Conservation (phyloP, 2,329 filamentous ascomycete genomes). For the Ustulina deusta region DNA sequence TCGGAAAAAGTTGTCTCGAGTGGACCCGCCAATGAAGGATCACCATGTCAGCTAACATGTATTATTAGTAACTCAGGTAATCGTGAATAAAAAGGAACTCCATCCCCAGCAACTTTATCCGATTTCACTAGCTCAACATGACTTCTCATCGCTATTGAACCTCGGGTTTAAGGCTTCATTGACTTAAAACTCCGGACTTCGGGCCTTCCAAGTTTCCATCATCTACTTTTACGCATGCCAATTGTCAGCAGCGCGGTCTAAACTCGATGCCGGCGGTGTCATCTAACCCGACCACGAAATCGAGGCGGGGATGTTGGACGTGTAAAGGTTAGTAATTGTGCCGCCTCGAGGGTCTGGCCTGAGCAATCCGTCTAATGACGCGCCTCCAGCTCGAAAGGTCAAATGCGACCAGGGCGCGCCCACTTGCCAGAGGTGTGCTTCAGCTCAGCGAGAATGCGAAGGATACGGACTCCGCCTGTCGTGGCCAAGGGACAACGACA, state of each 20-base stretch:
- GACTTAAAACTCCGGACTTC: not conserved
- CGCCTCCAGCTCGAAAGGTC: constrained; percentile 42
- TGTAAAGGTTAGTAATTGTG: constrained; percentile 42
- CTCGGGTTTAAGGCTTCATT: constrained; percentile 21
- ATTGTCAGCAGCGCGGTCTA: not conserved
- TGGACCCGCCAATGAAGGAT: constrained; percentile 25
- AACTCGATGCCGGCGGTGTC: not conserved
- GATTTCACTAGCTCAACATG: constrained; percentile 7
- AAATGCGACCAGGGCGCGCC: constrained; percentile 43
- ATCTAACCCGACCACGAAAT: constrained; percentile 18
- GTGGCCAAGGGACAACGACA: constrained; percentile 47
- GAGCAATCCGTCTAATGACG: not conserved
- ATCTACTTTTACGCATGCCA: not conserved
- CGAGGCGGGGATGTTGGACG: constrained; percentile 42
- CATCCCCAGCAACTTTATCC: constrained; percentile 36
- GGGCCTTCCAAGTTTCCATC: constrained; percentile 13
- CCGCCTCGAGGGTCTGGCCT: not conserved
- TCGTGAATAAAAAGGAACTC: constrained; percentile 28
- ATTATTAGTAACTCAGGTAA: too few species aligned
- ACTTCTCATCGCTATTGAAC: not conserved
- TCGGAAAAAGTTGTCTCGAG: constrained; percentile 41
- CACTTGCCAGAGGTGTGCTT: constrained; percentile 42
- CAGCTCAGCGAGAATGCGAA: constrained; percentile 41
- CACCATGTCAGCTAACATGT: constrained; percentile 1
- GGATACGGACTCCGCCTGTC: constrained; percentile 48